Evolutionary conservation across 2,329 filamentous ascomycete genomes (phyloP).

Genomic region (Ceratocystis diversiconidia): DNA sequence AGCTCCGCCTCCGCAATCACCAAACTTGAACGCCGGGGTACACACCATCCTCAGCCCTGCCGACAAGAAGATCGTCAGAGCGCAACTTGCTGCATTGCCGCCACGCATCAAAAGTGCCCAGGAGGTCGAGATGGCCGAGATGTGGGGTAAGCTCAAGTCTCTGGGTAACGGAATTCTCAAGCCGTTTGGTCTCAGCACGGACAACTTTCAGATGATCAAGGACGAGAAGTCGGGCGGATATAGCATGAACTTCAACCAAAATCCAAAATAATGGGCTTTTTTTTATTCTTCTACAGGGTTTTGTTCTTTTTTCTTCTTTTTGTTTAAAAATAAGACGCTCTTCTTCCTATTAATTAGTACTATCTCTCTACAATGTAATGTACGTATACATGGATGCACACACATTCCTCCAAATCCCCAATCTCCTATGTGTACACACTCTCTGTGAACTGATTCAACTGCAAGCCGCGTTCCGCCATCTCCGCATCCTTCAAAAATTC

Average conservation of each 20-base stretch:
- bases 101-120: constrained; percentile 59
- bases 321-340: neutral
- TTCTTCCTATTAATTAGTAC: neutral
- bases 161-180: constrained; percentile 84
- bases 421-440: constrained; percentile 57
- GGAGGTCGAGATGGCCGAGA: constrained; percentile 80
- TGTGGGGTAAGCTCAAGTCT: constrained; percentile 93
- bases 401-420: no score
- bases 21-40: neutral
- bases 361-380: no score
- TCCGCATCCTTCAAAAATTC: constrained; percentile 69
- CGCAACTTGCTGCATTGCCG: constrained; percentile 52
- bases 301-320: neutral
- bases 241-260: constrained; percentile 67
- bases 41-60: constrained; percentile 40
- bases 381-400: no score
- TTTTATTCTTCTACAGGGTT: neutral
- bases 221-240: constrained; percentile 84
- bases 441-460: constrained; percentile 77
- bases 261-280: constrained; percentile 7
- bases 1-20: neutral
- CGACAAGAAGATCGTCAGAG: constrained; percentile 54
- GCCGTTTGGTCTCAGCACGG: constrained; percentile 84
- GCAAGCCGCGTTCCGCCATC: constrained; percentile 80
- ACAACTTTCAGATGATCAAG: constrained; percentile 89